Evolutionary conservation across 2,329 filamentous ascomycete species (phyloP).

Genomic region (Coleophoma crateriformis): DNA sequence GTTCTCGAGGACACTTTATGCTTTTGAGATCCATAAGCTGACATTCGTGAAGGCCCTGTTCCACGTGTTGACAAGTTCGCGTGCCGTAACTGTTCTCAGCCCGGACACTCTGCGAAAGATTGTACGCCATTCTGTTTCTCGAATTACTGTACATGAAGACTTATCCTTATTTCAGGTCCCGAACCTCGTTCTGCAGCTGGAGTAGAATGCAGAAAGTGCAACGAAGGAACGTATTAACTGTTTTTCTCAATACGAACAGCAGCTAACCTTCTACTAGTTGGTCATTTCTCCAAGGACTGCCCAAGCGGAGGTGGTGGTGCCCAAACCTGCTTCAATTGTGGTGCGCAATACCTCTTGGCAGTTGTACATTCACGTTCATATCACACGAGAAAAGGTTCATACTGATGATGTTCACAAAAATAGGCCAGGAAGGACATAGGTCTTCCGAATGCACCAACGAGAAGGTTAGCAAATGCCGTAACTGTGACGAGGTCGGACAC

Average conservation of each 20-base stretch:
- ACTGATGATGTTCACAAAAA: not conserved
- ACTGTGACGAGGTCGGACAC: slow-evolving; percentile 60
- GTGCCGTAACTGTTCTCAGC: slow-evolving; percentile 60
- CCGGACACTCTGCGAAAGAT: slow-evolving; percentile 25
- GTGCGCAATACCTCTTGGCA: not conserved
- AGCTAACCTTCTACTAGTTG: slow-evolving; percentile 36
- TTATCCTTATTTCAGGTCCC: slow-evolving; percentile 14
- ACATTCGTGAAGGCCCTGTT: slow-evolving; percentile 35
- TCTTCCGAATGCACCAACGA: slow-evolving; percentile 31
- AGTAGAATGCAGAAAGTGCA: slow-evolving; percentile 29
- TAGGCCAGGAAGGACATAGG: not conserved
- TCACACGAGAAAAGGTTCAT: not conserved
- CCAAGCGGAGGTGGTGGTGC: slow-evolving; percentile 48
- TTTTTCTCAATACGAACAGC: not conserved
- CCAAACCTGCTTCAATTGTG: slow-evolving; percentile 36
- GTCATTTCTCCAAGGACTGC: slow-evolving; percentile 60
- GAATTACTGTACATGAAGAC: not conserved
- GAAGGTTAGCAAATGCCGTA: slow-evolving; percentile 42
- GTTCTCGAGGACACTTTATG: slow-evolving; percentile 18
- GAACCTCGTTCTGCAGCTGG: slow-evolving; percentile 53
- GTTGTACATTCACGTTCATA: not conserved
- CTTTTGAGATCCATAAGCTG: not conserved
- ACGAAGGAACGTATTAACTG: slow-evolving; percentile 17
- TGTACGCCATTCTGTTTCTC: slow-evolving; percentile 14
- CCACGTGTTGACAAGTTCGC: slow-evolving; percentile 58